Conservation (phyloP, 108 stramenopile genomes). For the Cyclotella atomus region DNA sequence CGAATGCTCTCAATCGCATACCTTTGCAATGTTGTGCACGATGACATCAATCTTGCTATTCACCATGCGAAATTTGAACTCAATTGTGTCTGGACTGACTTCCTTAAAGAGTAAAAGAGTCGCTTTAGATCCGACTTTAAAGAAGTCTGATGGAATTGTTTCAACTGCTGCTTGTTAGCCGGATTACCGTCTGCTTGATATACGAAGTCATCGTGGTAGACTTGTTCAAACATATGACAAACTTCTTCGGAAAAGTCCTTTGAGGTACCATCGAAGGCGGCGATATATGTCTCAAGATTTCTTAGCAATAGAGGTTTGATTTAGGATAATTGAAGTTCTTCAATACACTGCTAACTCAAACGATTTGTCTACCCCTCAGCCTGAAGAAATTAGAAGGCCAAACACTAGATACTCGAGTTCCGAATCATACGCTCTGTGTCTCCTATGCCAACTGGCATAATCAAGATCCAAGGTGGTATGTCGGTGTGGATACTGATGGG, state of each 20-base stretch:
- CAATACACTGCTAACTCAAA: too few species aligned
- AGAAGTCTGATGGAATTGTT: neutral
- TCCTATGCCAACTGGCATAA: too few species aligned
- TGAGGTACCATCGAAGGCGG: neutral
- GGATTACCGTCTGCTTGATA: neutral
- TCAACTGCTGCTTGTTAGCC: neutral
- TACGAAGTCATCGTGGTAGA: neutral
- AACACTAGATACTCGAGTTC: too few species aligned
- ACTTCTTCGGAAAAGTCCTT: neutral
- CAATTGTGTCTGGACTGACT: neutral
- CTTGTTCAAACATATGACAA: neutral
- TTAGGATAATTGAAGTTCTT: too few species aligned
- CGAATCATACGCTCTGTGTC: too few species aligned
- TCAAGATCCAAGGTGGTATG: neutral
- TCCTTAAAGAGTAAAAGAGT: neutral
- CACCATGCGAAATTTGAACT: slow-evolving; percentile 5
- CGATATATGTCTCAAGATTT: neutral
- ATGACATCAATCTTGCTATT: neutral
- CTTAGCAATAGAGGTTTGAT: neutral
- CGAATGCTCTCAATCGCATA: too few species aligned
- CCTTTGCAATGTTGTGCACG: neutral
- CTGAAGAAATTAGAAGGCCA: too few species aligned
- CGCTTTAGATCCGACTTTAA: neutral
- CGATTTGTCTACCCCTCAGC: too few species aligned
- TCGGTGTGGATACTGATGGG: too few species aligned